phyloP scores from a whole-genome alignment of 495 filamentous ascomycete genomes.

The Penicillium argentinense region DNA sequence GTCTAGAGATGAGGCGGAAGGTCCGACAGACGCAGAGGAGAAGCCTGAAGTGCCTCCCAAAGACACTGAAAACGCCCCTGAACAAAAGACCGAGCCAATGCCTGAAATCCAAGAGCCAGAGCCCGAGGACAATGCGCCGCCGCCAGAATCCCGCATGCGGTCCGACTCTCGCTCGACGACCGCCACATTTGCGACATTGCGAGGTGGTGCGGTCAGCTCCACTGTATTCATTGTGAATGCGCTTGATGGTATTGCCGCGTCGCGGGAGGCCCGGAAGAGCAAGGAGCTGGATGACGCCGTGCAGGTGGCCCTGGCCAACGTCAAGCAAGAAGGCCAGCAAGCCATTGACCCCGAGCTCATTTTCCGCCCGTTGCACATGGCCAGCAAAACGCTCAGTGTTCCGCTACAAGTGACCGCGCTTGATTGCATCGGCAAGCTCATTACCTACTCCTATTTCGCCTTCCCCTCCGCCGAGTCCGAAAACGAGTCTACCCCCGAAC shows the following conservation, averaged over 20 bases:
- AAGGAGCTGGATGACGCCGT: constrained; percentile 78
- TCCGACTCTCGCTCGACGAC: constrained; percentile 62
- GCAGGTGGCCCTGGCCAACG: constrained; percentile 75
- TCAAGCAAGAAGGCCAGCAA: constrained; percentile 73
- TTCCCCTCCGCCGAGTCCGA: constrained; percentile 57
- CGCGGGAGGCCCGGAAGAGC: constrained; percentile 79
- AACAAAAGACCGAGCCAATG: constrained; percentile 9
- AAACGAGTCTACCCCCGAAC: constrained; percentile 45
- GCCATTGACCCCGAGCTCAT: constrained; percentile 79
- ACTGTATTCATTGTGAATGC: constrained; percentile 93
- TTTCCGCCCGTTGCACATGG: constrained; percentile 85
- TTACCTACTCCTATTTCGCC: constrained; percentile 97
- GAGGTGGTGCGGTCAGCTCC: constrained; percentile 73
- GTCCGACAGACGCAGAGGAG: background rate
- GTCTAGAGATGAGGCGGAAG: background rate
- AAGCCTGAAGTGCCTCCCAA: constrained; percentile 29
- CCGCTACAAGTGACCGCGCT: constrained; percentile 84
- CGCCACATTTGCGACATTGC: constrained; percentile 50
- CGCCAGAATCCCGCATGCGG: constrained; percentile 37
- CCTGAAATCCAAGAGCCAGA: constrained; percentile 28
- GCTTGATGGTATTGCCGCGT: constrained; percentile 83
- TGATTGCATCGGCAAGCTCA: constrained; percentile 97
- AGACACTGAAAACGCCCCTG: constrained; percentile 13
- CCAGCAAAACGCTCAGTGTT: constrained; percentile 80
- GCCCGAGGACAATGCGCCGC: constrained; percentile 25